These are phyloP conservation scores for Brassica juncea DNA, from an alignment of 345 rosid genomes.

Conservation along the genomic window DNA sequence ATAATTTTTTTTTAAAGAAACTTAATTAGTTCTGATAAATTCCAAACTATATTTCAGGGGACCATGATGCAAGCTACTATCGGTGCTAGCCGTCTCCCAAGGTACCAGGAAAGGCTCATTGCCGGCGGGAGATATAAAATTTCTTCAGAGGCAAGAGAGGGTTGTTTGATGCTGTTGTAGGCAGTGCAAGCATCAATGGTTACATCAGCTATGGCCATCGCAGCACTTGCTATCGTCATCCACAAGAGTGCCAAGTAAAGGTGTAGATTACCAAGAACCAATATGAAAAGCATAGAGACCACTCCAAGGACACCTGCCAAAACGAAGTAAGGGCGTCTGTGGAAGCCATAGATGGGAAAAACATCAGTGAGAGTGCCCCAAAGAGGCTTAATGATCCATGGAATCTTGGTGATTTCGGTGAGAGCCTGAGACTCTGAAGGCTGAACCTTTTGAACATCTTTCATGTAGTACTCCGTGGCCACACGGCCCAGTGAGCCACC, in stretches of 20 bases:
- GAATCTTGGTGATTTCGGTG: slow-evolving; percentile 66
- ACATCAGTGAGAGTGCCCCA: slow-evolving; percentile 98
- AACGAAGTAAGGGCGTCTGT: slow-evolving; percentile 85
- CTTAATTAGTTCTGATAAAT: no score
- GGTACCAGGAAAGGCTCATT: no score
- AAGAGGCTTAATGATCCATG: slow-evolving; percentile 91
- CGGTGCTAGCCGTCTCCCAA: no score
- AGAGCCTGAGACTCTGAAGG: slow-evolving; percentile 88
- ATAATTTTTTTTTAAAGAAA: no score
- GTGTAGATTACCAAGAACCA: slow-evolving; percentile 67
- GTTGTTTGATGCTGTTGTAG: slow-evolving; percentile 72
- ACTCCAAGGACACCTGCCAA: slow-evolving; percentile 75
- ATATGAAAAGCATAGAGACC: slow-evolving; percentile 65
- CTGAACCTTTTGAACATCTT: slow-evolving; percentile 95
- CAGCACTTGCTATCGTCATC: slow-evolving; percentile 75
- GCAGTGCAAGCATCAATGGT: slow-evolving; percentile 96
- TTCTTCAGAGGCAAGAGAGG: slow-evolving; percentile 70
- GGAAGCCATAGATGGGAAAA: slow-evolving; percentile 77
- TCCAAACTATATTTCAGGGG: no score
- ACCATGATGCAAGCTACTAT: no score
- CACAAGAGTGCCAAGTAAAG: slow-evolving; percentile 63
- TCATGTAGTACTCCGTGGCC: slow-evolving; percentile 90
- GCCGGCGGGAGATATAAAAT: no score
- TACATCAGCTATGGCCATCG: slow-evolving; percentile 87
- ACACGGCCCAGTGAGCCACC: slow-evolving; percentile 83